These are phyloP conservation scores for Malus domestica DNA, from an alignment of 306 rosid genomes.

Conservation along the genomic window DNA sequence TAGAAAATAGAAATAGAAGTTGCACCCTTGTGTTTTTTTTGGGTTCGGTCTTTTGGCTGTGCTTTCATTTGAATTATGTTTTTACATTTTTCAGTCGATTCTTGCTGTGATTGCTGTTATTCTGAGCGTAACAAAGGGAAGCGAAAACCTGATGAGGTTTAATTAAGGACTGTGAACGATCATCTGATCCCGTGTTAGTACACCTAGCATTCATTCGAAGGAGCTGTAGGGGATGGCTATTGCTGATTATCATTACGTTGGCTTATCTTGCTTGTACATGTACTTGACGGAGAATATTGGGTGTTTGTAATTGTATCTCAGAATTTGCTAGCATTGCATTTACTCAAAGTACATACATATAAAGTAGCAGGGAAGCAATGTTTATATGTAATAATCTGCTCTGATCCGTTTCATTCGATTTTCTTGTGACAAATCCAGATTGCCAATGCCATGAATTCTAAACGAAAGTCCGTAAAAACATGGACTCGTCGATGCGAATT, in stretches of 20 bases:
- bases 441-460: neutral
- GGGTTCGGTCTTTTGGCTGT: neutral
- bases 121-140: slow-evolving; percentile 35
- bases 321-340: neutral
- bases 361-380: too few relatives aligned
- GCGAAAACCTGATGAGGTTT: slow-evolving; percentile 28
- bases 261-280: neutral
- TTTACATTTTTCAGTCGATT: slow-evolving; percentile 44
- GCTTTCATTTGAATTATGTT: slow-evolving; percentile 9
- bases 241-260: neutral
- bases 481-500: neutral
- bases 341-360: neutral
- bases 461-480: neutral
- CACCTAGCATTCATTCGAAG: neutral
- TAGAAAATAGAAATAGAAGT: neutral
- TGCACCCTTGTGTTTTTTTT: neutral
- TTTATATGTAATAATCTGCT: too few relatives aligned
- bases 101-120: slow-evolving; percentile 42
- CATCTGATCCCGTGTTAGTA: neutral
- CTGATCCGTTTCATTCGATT: neutral
- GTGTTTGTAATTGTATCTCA: neutral
- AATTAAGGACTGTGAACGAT: neutral
- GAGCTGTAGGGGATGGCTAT: neutral
- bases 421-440: neutral
- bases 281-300: neutral